A percentile compares a stretch with the other conserved stretches of the same genome.
These are phyloP conservation scores for Epichloe sylvatica DNA, from an alignment of 2,329 filamentous ascomycete species.

Conservation along the genomic window DNA sequence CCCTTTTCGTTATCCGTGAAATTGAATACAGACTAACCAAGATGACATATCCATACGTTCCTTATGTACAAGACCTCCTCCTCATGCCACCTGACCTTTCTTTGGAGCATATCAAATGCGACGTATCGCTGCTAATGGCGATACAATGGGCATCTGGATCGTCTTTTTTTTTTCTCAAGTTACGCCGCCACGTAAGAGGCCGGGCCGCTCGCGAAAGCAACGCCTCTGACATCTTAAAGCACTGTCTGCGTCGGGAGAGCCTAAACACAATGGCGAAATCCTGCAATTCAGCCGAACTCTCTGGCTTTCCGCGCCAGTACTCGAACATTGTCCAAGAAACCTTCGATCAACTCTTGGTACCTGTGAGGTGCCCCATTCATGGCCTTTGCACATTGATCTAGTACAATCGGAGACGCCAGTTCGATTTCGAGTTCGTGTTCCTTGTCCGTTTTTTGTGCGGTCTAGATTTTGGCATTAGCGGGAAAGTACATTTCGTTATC, in stretches of 20 bases:
- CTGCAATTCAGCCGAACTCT: constrained; percentile 14
- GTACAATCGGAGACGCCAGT: constrained; percentile 46
- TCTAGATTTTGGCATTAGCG: constrained; percentile 15
- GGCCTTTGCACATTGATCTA: constrained; percentile 50
- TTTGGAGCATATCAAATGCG: background rate
- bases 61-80: background rate
- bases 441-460: constrained; percentile 35
- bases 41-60: background rate
- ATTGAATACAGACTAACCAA: background rate
- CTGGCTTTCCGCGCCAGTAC: constrained; percentile 36
- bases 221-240: background rate
- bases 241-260: background rate
- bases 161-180: background rate
- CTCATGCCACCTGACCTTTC: background rate
- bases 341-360: constrained; percentile 55
- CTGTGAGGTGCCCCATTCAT: constrained; percentile 38
- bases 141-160: background rate
- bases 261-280: background rate
- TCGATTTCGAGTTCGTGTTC: constrained; percentile 76
- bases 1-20: background rate
- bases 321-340: constrained; percentile 60
- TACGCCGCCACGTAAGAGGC: background rate
- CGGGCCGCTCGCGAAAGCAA: background rate
- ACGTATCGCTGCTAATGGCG: background rate
- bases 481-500: background rate